These are phyloP conservation scores for Emmonsia crescens DNA, from an alignment of 2,329 filamentous ascomycete genomes.

Conservation along the genomic window DNA sequence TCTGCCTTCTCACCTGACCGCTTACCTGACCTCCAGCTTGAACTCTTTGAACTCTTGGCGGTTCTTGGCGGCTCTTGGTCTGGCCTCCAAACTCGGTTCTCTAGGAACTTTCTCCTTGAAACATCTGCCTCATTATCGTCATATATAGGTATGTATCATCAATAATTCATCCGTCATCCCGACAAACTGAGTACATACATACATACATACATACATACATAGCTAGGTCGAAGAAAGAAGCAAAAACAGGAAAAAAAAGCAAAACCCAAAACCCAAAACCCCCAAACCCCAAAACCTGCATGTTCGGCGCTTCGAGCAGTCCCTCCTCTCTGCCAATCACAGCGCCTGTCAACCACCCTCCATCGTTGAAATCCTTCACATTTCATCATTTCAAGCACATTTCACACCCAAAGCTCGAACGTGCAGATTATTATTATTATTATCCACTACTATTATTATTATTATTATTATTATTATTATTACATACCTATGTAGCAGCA, in stretches of 20 bases:
- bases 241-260: neutral
- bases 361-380: neutral
- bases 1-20: neutral
- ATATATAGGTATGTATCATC: too few relatives aligned
- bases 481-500: neutral
- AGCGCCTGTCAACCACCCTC: neutral
- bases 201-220: too few relatives aligned
- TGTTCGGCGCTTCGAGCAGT: neutral
- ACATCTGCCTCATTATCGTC: too few relatives aligned
- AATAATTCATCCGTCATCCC: too few relatives aligned
- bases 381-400: neutral
- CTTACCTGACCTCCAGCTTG: neutral
- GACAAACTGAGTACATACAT: too few relatives aligned
- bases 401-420: neutral
- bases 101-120: too few relatives aligned
- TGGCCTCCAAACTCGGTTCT: too few relatives aligned
- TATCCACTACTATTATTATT: too few relatives aligned
- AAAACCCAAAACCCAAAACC: neutral
- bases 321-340: neutral
- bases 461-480: too few relatives aligned
- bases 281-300: neutral
- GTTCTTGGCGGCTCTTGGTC: too few relatives aligned
- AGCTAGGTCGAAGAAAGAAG: neutral
- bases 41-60: neutral
- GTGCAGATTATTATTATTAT: neutral